Base-by-base conservation (phyloP, 2,329 filamentous ascomycete genomes). In the Pseudocercospora macadamiae region DNA sequence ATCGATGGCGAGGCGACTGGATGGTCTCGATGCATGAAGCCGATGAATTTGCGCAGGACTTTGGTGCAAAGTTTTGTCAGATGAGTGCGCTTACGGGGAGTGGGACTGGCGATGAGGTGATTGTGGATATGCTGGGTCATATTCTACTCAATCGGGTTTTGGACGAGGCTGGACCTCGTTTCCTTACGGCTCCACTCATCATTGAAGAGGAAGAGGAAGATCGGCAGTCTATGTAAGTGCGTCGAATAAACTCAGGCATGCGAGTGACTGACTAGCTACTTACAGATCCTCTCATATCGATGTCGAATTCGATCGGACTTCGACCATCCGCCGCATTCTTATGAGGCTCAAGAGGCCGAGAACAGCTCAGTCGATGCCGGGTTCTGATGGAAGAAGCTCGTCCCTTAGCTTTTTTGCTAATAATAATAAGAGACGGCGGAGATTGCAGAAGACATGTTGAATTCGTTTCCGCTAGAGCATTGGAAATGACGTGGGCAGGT, bases 1-100 rank as follows among this genome's bases (percentile, higher is more conserved):
- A 60, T 45, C 52, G 57, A 26, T 60, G 57, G 57, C 47, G 54
- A 26, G 58, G 58, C 23, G 54, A 54, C 30, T 54, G 54, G 58
- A 54, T 49, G 12, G 58, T 60, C 14, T 36, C 57, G 14, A 28
- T 32, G 19, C 28, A 32, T 5, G 19, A 47, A 44, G 57, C 52
- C 18, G 52, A 60, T 12, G 53, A 52, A 30, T 52, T 60, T 28
- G 53, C 52, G 6, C 48, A 28, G 12, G 25, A 37, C 34, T 32
- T 60, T 3, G 53, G 52, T 7, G 57, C 57, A 9, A 44, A 21
- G 21, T 60, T 56, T 8, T 23, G 53, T 8, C 37, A 51, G 14
- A 54, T 60, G 47, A 56, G 48, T 25, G 58, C 58, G 4, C n/a
- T 60, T 30, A 60, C 45, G 28, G 58, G 58, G n/a, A 54, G 53